Percentiles rank a stretch among this genome's conserved stretches.
Conservation (phyloP, 495 filamentous ascomycete genomes). For the Xylaria nigripes region DNA sequence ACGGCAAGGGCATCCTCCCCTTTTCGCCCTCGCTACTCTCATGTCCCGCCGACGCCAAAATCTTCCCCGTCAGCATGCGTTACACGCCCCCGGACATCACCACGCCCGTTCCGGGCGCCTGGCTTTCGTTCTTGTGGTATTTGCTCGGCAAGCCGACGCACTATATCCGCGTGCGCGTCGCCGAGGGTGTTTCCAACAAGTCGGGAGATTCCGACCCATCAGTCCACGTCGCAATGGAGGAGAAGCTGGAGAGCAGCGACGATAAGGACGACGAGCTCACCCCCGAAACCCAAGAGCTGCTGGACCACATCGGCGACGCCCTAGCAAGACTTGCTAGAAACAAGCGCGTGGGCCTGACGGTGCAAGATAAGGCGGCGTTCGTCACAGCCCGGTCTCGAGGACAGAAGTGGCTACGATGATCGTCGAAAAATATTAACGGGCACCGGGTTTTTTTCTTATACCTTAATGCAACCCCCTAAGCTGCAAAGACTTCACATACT, state of each 20-base stretch:
- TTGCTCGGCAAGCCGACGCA: slow-evolving; percentile 80
- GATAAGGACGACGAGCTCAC: slow-evolving; percentile 35
- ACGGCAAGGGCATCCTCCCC: slow-evolving; percentile 82
- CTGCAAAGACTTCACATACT: too few species aligned
- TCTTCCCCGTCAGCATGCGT: slow-evolving; percentile 83
- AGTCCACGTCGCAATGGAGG: slow-evolving; percentile 13
- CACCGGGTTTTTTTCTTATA: background rate
- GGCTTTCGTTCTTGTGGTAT: slow-evolving; percentile 68
- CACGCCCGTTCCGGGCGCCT: slow-evolving; percentile 72
- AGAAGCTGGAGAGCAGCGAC: slow-evolving; percentile 32
- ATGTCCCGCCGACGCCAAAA: slow-evolving; percentile 52
- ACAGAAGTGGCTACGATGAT: slow-evolving; percentile 3
- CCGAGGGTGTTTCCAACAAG: slow-evolving; percentile 53
- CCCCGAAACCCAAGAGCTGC: slow-evolving; percentile 49
- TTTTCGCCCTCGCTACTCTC: slow-evolving; percentile 65
- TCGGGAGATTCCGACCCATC: slow-evolving; percentile 23
- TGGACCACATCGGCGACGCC: slow-evolving; percentile 73
- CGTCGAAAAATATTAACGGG: too few species aligned
- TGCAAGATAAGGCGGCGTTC: slow-evolving; percentile 77
- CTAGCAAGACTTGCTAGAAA: slow-evolving; percentile 82
- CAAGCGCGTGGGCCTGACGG: slow-evolving; percentile 79
- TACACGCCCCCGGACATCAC: slow-evolving; percentile 86
- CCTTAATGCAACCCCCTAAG: background rate
- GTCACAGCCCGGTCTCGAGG: slow-evolving; percentile 48
- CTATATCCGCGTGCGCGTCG: slow-evolving; percentile 82